Conservation (phyloP, 306 rosid species). For the Inga oerstediana region DNA sequence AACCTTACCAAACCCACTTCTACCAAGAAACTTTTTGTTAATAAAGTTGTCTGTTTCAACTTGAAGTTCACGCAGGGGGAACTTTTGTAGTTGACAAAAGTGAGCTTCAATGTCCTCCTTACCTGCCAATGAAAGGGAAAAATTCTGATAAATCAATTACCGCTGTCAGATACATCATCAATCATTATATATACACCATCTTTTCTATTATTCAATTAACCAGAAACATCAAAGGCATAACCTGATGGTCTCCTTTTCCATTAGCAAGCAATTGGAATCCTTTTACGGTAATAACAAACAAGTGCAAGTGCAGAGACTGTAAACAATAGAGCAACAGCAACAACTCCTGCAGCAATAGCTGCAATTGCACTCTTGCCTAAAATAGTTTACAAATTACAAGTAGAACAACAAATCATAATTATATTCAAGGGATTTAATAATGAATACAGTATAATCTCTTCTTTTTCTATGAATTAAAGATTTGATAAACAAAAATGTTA, state of each 20-base stretch:
- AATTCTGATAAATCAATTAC: conserved; percentile 12
- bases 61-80: conserved; percentile 29
- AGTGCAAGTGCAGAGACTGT: too few relatives aligned
- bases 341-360: too few relatives aligned
- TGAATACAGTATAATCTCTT: background rate
- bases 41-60: background rate
- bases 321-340: too few relatives aligned
- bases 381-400: too few relatives aligned
- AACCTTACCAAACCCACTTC: conserved; percentile 17
- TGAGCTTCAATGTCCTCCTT: conserved; percentile 30
- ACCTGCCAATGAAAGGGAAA: conserved; percentile 16
- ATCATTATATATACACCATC: background rate
- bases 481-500: background rate
- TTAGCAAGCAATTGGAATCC: conserved; percentile 24
- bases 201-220: conserved; percentile 46
- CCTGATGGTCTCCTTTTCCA: conserved; percentile 55
- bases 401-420: too few relatives aligned
- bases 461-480: background rate
- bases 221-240: conserved; percentile 71
- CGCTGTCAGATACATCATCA: background rate
- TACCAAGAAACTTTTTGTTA: background rate
- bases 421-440: conserved; percentile 25
- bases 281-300: too few relatives aligned
- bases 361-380: too few relatives aligned
- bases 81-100: conserved; percentile 31